Percentiles rank a stretch among this genome's conserved stretches.
phyloP scores from a whole-genome alignment of 2,329 filamentous ascomycete genomes.

The Diaporthe vaccinii region DNA sequence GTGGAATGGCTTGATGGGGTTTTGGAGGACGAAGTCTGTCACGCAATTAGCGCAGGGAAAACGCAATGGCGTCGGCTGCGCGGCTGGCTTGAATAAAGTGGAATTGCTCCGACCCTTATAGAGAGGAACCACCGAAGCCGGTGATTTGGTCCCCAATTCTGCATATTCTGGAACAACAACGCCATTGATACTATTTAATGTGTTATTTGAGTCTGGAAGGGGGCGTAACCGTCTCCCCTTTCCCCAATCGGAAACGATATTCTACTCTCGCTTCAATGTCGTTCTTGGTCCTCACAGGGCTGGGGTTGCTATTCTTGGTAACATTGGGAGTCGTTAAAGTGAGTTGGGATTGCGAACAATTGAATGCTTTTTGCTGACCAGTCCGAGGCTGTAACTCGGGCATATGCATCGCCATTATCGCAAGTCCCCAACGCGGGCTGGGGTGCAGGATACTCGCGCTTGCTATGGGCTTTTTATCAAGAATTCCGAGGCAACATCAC shows the following conservation, averaged over 20 bases:
- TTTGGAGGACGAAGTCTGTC: neutral
- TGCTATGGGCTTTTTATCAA: constrained; percentile 45
- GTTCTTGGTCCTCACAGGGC: neutral
- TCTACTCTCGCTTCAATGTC: neutral
- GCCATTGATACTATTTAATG: neutral
- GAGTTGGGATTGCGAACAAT: neutral
- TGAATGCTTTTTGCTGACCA: neutral
- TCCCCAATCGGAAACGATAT: neutral
- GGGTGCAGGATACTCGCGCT: constrained; percentile 43
- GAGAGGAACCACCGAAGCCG: constrained; percentile 9
- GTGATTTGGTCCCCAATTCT: constrained; percentile 3
- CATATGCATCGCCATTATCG: constrained; percentile 40
- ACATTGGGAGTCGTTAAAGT: neutral
- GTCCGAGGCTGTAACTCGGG: neutral
- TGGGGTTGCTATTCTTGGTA: neutral
- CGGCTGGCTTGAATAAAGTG: constrained; percentile 16
- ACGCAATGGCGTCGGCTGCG: constrained; percentile 18
- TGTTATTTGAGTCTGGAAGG: neutral
- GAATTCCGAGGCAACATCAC: constrained; percentile 45
- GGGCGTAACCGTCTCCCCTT: no score
- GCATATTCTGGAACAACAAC: neutral
- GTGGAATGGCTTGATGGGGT: constrained; percentile 5
- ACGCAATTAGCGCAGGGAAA: constrained; percentile 14
- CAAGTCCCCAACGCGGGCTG: constrained; percentile 44
- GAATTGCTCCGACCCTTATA: constrained; percentile 6